phyloP scores from a whole-genome alignment of 352 stramenopile species.

The Nothophytophthora sp. region DNA sequence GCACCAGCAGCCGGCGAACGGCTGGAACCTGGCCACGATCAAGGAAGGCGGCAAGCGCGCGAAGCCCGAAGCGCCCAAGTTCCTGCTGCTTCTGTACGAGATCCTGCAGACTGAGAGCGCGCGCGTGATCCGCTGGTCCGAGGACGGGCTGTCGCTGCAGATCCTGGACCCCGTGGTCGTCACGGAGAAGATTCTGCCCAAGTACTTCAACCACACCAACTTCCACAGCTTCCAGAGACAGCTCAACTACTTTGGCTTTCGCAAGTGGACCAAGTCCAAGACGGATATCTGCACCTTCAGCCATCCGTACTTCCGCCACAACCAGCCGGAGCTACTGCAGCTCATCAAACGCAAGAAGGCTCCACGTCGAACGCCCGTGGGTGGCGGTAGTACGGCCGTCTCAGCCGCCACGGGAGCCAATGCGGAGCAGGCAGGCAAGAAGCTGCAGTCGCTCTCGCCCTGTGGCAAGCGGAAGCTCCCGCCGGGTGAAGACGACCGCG shows the following conservation, averaged over 20 bases:
- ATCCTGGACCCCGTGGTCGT: slow-evolving; percentile 71
- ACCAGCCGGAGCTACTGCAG: slow-evolving; percentile 73
- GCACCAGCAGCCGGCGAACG: slow-evolving; percentile 10
- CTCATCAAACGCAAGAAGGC: slow-evolving; percentile 85
- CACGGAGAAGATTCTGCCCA: slow-evolving; percentile 81
- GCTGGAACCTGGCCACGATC: slow-evolving; percentile 25
- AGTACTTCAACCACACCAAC: slow-evolving; percentile 94
- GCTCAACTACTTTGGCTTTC: slow-evolving; percentile 94
- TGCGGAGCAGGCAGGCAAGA: slow-evolving; percentile 25
- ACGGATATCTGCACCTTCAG: slow-evolving; percentile 88
- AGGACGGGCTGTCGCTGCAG: slow-evolving; percentile 73
- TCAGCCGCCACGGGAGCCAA: slow-evolving; percentile 1
- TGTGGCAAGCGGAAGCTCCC: slow-evolving; percentile 51
- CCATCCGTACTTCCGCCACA: slow-evolving; percentile 74
- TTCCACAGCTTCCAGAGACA: slow-evolving; percentile 93
- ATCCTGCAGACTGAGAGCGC: slow-evolving; percentile 80
- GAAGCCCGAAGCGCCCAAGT: slow-evolving; percentile 77
- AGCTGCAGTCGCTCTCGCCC: slow-evolving; percentile 35
- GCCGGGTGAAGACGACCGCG: slow-evolving; percentile 12
- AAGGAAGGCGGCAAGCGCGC: slow-evolving; percentile 38
- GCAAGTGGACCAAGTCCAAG: slow-evolving; percentile 86
- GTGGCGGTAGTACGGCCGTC: slow-evolving; percentile 4
- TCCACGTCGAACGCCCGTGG: slow-evolving; percentile 37
- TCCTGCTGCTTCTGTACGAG: slow-evolving; percentile 77
- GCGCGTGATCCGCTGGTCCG: slow-evolving; percentile 72